These are phyloP conservation scores for Plenodomus tracheiphilus DNA, from an alignment of 2,329 filamentous ascomycete species.

Conservation along the genomic window DNA sequence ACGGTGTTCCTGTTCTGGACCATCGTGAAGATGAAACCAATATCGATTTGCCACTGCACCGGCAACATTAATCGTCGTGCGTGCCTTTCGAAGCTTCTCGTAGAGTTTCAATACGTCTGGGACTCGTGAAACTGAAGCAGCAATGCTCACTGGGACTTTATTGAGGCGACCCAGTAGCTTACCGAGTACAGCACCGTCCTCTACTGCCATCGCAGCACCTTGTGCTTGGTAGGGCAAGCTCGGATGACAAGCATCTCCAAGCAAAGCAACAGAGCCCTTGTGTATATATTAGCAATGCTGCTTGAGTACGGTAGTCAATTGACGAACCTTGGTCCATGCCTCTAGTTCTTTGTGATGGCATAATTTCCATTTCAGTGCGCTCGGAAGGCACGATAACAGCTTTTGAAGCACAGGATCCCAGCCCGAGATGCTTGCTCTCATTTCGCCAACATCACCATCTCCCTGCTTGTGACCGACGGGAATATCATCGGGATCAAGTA, in stretches of 20 bases:
- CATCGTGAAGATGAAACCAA: slow-evolving; percentile 13
- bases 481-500: slow-evolving; percentile 64
- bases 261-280: slow-evolving; percentile 12
- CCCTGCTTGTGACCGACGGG: slow-evolving; percentile 57
- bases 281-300: too few relatives aligned
- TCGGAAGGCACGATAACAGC: slow-evolving; percentile 1
- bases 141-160: not conserved
- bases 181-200: slow-evolving; percentile 60
- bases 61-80: slow-evolving; percentile 5
- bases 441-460: too few relatives aligned
- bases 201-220: slow-evolving; percentile 65
- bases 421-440: too few relatives aligned
- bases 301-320: too few relatives aligned
- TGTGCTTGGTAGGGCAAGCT: slow-evolving; percentile 21
- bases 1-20: slow-evolving; percentile 12
- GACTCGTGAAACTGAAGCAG: slow-evolving; percentile 12
- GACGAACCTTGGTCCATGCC: slow-evolving; percentile 17
- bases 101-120: too few relatives aligned
- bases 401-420: slow-evolving; percentile 38
- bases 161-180: slow-evolving; percentile 3
- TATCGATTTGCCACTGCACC: slow-evolving; percentile 12
- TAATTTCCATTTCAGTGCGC: slow-evolving; percentile 17
- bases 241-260: slow-evolving; percentile 22
- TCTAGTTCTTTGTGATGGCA: slow-evolving; percentile 14
- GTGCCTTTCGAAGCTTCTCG: slow-evolving; percentile 11